These are phyloP conservation scores for Jackrogersella minutella DNA, from an alignment of 495 filamentous ascomycete species.

Conservation along the genomic window DNA sequence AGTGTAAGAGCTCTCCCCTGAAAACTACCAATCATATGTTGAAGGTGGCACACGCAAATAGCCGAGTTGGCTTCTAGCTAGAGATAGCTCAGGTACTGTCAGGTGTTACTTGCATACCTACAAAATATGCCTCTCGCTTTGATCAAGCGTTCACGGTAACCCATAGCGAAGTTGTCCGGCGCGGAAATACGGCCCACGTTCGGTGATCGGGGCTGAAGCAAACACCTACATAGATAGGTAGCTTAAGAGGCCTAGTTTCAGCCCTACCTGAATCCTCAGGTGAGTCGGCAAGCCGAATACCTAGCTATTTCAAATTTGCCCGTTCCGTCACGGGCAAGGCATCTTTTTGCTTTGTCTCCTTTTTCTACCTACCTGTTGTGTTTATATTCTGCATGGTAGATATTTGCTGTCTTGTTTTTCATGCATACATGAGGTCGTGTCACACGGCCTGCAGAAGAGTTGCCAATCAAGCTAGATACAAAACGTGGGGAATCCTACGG, in stretches of 20 bases:
- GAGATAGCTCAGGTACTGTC: neutral
- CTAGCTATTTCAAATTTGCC: neutral
- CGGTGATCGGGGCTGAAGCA: constrained; percentile 38
- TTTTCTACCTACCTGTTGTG: constrained; percentile 17
- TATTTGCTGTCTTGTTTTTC: constrained; percentile 4
- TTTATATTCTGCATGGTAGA: neutral
- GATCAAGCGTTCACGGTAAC: constrained; percentile 8
- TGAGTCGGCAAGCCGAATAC: constrained; percentile 3
- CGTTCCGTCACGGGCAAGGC: neutral
- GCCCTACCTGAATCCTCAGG: constrained; percentile 14
- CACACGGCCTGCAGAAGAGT: constrained; percentile 9
- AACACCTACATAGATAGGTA: neutral
- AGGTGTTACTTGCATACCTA: neutral
- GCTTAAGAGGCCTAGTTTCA: constrained; percentile 10
- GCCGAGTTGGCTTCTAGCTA: neutral
- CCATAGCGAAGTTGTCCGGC: neutral
- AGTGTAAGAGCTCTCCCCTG: neutral
- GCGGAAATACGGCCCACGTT: constrained; percentile 19
- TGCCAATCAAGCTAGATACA: constrained; percentile 32
- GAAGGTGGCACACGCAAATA: constrained; percentile 10
- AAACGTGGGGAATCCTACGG: constrained; percentile 35
- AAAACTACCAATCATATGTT: constrained; percentile 24
- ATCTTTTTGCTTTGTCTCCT: neutral
- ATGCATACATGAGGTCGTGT: constrained; percentile 16
- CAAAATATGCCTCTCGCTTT: neutral